A percentile compares a stretch with the other conserved stretches of the same genome.
Evolutionary conservation across 805 yeast species (phyloP).

Genomic region (Metschnikowia chrysomelidarum): DNA sequence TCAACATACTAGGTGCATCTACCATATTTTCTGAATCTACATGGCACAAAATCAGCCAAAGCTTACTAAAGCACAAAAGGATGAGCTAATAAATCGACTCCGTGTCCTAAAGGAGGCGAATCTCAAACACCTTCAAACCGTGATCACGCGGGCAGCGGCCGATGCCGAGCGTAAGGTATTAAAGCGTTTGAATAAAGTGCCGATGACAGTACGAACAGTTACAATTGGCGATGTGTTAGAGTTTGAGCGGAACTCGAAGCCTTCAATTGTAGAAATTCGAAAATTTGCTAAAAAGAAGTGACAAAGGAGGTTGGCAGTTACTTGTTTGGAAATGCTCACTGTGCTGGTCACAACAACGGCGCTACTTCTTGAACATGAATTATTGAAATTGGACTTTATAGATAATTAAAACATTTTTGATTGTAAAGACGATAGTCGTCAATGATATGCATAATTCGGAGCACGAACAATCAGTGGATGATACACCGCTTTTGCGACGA

Average conservation of each 20-base stretch:
- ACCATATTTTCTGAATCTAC: too few relatives aligned
- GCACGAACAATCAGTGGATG: too few relatives aligned
- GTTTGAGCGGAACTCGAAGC: slow-evolving; percentile 42
- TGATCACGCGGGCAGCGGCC: slow-evolving; percentile 23
- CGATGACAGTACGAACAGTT: slow-evolving; percentile 49
- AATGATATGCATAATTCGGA: too few relatives aligned
- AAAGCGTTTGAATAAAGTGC: slow-evolving; percentile 45
- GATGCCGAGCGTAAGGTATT: slow-evolving; percentile 36
- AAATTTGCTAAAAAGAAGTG: slow-evolving; percentile 2
- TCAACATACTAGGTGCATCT: too few relatives aligned
- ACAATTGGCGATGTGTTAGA: slow-evolving; percentile 43
- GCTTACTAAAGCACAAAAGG: slow-evolving; percentile 32
- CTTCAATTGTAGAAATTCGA: slow-evolving; percentile 22
- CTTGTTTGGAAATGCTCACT: too few relatives aligned
- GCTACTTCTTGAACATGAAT: not conserved
- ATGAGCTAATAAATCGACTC: slow-evolving; percentile 30
- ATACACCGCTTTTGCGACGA: too few relatives aligned
- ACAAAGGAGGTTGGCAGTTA: too few relatives aligned
- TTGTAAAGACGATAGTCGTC: too few relatives aligned
- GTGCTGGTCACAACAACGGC: not conserved
- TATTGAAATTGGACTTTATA: not conserved
- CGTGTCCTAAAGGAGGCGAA: slow-evolving; percentile 23
- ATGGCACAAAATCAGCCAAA: too few relatives aligned
- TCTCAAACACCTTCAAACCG: slow-evolving; percentile 24
- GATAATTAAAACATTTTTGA: not conserved